Conservation (phyloP, 2,329 filamentous ascomycete genomes). For the Stachybotrys echinatus region DNA sequence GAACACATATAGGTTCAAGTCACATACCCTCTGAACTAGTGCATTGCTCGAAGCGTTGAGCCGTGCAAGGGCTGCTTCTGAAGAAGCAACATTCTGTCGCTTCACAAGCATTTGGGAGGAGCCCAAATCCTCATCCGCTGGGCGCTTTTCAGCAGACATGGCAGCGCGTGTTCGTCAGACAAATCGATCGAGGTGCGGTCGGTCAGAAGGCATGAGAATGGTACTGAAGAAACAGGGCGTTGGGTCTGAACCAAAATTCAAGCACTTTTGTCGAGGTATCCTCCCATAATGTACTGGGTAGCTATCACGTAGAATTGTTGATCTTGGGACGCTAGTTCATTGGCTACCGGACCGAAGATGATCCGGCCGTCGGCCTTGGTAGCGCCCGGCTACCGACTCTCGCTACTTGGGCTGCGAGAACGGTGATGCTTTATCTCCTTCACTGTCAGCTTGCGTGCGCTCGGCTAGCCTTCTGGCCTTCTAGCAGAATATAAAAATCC, state of each 20-base stretch:
- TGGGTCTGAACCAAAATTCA: too few species aligned
- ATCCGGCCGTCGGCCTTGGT: not conserved
- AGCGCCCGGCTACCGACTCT: not conserved
- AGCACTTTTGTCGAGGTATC: too few species aligned
- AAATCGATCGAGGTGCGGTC: not conserved
- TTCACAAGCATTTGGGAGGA: conserved; percentile 81
- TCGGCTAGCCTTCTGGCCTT: not conserved
- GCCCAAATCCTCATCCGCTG: conserved; percentile 78
- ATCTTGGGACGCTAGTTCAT: conserved; percentile 17
- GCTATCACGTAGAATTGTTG: too few species aligned
- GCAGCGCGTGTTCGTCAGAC: conserved; percentile 5
- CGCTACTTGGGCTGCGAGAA: too few species aligned
- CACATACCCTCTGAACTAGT: conserved; percentile 46
- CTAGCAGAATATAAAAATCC: too few species aligned
- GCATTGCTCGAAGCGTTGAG: conserved; percentile 45
- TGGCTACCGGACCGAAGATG: conserved; percentile 22
- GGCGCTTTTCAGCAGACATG: conserved; percentile 91
- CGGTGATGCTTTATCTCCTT: not conserved
- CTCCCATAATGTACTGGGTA: too few species aligned
- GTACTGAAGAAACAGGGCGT: too few species aligned
- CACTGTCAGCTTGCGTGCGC: not conserved
- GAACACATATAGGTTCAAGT: fast-evolving
- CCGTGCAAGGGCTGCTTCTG: conserved; percentile 42
- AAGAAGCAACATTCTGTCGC: conserved; percentile 65
- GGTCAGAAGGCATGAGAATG: too few species aligned